A percentile compares a stretch with the other conserved stretches of the same genome.
phyloP scores from a whole-genome alignment of 2,329 filamentous ascomycete genomes.

The Epicoccum nigrum region DNA sequence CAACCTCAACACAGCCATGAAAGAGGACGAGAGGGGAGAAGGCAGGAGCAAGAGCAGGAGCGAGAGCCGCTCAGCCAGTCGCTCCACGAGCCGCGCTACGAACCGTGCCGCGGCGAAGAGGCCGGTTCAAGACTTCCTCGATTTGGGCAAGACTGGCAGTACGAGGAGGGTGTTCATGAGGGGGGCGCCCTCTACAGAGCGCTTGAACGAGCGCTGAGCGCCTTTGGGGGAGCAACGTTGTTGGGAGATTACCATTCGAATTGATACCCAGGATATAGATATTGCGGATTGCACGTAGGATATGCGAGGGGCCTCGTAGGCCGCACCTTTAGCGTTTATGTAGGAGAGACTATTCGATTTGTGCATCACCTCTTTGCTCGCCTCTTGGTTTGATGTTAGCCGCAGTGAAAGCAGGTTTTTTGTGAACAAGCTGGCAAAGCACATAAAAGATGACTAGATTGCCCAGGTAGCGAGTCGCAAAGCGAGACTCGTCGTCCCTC shows the following conservation, averaged over 20 bases:
- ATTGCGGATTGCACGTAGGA: slow-evolving; percentile 5
- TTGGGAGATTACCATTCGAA: slow-evolving; percentile 14
- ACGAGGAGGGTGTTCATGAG: slow-evolving; percentile 74
- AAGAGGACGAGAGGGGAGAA: slow-evolving; percentile 22
- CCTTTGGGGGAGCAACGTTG: background rate
- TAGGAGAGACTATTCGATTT: no score
- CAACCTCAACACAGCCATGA: slow-evolving; percentile 47
- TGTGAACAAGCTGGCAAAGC: no score
- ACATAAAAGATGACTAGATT: no score
- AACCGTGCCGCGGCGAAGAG: slow-evolving; percentile 26
- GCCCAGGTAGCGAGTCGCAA: background rate
- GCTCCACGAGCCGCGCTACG: slow-evolving; percentile 23
- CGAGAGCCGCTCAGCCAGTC: slow-evolving; percentile 38
- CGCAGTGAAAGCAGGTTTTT: no score
- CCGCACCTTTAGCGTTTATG: no score
- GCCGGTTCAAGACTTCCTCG: slow-evolving; percentile 61
- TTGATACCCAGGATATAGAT: slow-evolving; percentile 21
- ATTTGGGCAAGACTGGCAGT: slow-evolving; percentile 72
- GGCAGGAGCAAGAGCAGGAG: slow-evolving; percentile 35
- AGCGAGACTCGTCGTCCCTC: background rate
- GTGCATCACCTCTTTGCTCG: no score
- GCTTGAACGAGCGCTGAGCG: slow-evolving; percentile 11
- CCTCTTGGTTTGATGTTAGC: no score
- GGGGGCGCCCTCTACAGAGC: slow-evolving; percentile 19
- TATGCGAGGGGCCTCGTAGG: background rate